Base-by-base conservation (phyloP, 1,284 basidiomycete species). In the Ustilago cynodontis region DNA sequence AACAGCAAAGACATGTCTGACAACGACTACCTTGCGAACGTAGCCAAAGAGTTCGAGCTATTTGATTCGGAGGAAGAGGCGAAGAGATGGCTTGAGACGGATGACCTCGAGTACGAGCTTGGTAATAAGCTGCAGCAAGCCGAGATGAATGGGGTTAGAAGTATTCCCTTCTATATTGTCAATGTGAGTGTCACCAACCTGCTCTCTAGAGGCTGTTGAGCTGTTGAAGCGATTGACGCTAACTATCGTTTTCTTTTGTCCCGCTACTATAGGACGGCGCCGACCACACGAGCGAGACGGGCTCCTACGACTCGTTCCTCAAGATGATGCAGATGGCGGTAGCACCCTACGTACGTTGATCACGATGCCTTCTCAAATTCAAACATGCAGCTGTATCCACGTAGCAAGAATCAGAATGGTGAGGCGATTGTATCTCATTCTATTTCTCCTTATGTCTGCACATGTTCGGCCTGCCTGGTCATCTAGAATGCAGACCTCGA, bases 261-360 rank as follows among this genome's bases (percentile, higher is more conserved):
- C 56, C 11, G 29, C 5, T 18, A n/a, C 22, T 37, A 33, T 47
- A 75, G 77, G 77, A 79, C 43, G 77, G 77, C 14, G 60, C 63
- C 10, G 77, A 79, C 22, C 77, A 79, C 43, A 70, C 73, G 71
- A 76, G 70, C 66, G 72, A 73, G 57, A 67, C 66, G 1, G 77
- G 77, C 45, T 56, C 58, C 6, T 73, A 79, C 58, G 65, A 60
- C 3, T 63, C 62, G 0, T 70, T 79, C 59, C 64, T 79, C 22
- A 71, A 73, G 56, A 79, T 79, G 77, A 70, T 79, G 60, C 65
- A 76, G 63, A 79, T 79, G 77, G 77, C 77, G 2, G 73, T 73
- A 8, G 68, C 77, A 3, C 75, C 70, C 6, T 77, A 73, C n/a
- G 74, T 72, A 3, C 63, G 64, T 18, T 74, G 35, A 11, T n/a